Conservation (phyloP, 495 filamentous ascomycete genomes). For the Penicillium maclennaniae region DNA sequence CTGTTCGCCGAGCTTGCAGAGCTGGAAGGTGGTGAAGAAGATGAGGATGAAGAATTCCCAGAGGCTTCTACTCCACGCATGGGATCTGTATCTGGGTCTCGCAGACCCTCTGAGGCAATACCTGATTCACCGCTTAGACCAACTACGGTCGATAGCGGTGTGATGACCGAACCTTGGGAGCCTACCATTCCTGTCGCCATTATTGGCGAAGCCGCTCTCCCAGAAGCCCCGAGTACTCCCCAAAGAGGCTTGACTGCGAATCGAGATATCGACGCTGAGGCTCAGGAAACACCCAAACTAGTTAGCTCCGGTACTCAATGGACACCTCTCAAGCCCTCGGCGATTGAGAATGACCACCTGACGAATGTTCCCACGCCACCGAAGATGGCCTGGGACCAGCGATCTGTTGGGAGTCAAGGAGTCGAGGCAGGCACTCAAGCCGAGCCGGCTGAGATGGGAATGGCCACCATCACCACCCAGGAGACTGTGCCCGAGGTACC, state of each 20-base stretch:
- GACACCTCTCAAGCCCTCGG: slow-evolving; percentile 29
- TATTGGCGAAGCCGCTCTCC: not conserved
- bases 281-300: slow-evolving; percentile 17
- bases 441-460: slow-evolving; percentile 24
- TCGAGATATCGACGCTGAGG: slow-evolving; percentile 15
- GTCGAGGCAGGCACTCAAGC: slow-evolving; percentile 17
- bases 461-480: slow-evolving; percentile 36
- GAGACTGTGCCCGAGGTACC: slow-evolving; percentile 37
- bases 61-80: slow-evolving; percentile 52
- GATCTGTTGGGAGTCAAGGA: slow-evolving; percentile 9
- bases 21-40: slow-evolving; percentile 61
- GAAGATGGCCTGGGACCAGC: slow-evolving; percentile 39
- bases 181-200: slow-evolving; percentile 9
- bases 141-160: slow-evolving; percentile 72
- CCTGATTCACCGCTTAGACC: slow-evolving; percentile 29
- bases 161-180: slow-evolving; percentile 81
- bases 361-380: slow-evolving; percentile 36
- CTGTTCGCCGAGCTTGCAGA: slow-evolving; percentile 87
- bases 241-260: slow-evolving; percentile 13
- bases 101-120: slow-evolving; percentile 34
- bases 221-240: slow-evolving; percentile 22
- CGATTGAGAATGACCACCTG: slow-evolving; percentile 26
- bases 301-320: slow-evolving; percentile 38
- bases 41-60: slow-evolving; percentile 51
- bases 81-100: slow-evolving; percentile 33